A percentile compares a stretch with the other conserved stretches of the same genome.
Evolutionary conservation across 345 rosid genomes (phyloP).

Genomic region (Heritiera littoralis): DNA sequence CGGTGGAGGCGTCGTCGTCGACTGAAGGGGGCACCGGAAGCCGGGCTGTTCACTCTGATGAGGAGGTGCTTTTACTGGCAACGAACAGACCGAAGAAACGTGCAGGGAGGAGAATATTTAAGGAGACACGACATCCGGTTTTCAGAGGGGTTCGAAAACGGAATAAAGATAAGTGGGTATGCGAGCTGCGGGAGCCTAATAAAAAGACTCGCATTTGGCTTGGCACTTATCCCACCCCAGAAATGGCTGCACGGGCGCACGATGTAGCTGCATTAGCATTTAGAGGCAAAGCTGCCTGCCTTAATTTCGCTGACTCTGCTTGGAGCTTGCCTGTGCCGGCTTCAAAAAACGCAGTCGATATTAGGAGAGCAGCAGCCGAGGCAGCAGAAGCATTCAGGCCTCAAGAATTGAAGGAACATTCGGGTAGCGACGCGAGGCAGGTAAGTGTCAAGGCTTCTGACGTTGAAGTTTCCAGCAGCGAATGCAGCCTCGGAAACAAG

Average conservation of each 20-base stretch:
- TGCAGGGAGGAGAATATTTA: slow-evolving; percentile 61
- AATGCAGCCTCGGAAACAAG: neutral
- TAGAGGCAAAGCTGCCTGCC: slow-evolving; percentile 65
- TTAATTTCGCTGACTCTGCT: slow-evolving; percentile 69
- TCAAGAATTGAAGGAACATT: slow-evolving; percentile 22
- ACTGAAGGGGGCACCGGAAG: slow-evolving; percentile 23
- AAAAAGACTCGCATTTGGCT: slow-evolving; percentile 70
- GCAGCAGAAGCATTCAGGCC: slow-evolving; percentile 61
- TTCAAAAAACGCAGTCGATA: slow-evolving; percentile 44
- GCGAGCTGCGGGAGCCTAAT: slow-evolving; percentile 64
- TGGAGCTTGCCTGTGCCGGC: slow-evolving; percentile 61
- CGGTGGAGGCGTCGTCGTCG: slow-evolving; percentile 16
- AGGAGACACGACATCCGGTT: slow-evolving; percentile 77
- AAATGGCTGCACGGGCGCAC: slow-evolving; percentile 84
- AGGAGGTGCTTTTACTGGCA: slow-evolving; percentile 42
- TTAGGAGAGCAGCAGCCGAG: slow-evolving; percentile 46
- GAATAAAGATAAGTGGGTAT: slow-evolving; percentile 70
- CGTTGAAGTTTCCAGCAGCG: slow-evolving; percentile 18
- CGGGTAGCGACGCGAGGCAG: neutral
- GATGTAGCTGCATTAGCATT: slow-evolving; percentile 73
- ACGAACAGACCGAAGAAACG: slow-evolving; percentile 64
- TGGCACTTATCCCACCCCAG: slow-evolving; percentile 71
- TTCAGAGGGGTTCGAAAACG: slow-evolving; percentile 63
- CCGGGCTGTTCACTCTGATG: slow-evolving; percentile 30
- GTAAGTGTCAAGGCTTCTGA: slow-evolving; percentile 19